These are phyloP conservation scores for Pezizomycotina sp. DNA, from an alignment of 2,329 filamentous ascomycete species.

Conservation along the genomic window DNA sequence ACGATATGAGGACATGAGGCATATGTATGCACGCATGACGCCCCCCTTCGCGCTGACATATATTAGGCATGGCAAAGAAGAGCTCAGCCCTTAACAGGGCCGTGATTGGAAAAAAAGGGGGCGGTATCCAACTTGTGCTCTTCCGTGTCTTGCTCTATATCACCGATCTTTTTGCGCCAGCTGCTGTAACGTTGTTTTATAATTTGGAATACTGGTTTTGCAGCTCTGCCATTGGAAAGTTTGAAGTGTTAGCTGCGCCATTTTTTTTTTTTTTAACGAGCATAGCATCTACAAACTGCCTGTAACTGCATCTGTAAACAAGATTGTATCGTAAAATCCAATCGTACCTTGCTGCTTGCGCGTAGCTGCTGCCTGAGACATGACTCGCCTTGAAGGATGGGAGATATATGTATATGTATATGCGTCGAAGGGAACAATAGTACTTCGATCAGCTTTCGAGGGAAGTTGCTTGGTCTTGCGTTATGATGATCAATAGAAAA, in stretches of 20 bases:
- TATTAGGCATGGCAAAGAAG: too few relatives aligned
- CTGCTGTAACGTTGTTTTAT: slow-evolving; percentile 66
- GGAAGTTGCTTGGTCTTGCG: too few relatives aligned
- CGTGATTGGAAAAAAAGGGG: slow-evolving; percentile 9
- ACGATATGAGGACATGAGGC: background rate
- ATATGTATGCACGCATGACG: too few relatives aligned
- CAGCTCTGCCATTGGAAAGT: too few relatives aligned
- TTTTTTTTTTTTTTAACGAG: background rate
- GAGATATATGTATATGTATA: too few relatives aligned
- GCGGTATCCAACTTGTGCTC: slow-evolving; percentile 71
- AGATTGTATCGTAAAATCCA: too few relatives aligned
- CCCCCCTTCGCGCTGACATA: too few relatives aligned
- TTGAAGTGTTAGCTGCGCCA: slow-evolving; percentile 21
- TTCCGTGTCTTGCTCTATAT: slow-evolving; percentile 92
- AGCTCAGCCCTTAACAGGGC: background rate
- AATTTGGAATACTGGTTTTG: slow-evolving; percentile 65
- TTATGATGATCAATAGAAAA: too few relatives aligned
- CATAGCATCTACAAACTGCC: slow-evolving; percentile 16
- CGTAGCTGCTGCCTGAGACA: slow-evolving; percentile 37
- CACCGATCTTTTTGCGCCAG: slow-evolving; percentile 91
- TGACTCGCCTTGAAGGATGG: too few relatives aligned
- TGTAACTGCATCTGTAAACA: too few relatives aligned
- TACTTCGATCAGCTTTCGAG: too few relatives aligned
- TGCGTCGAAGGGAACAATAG: too few relatives aligned
- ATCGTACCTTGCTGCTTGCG: slow-evolving; percentile 58